These are phyloP conservation scores for Aspergillus nomiae DNA, from an alignment of 2,329 filamentous ascomycete genomes.

Conservation along the genomic window DNA sequence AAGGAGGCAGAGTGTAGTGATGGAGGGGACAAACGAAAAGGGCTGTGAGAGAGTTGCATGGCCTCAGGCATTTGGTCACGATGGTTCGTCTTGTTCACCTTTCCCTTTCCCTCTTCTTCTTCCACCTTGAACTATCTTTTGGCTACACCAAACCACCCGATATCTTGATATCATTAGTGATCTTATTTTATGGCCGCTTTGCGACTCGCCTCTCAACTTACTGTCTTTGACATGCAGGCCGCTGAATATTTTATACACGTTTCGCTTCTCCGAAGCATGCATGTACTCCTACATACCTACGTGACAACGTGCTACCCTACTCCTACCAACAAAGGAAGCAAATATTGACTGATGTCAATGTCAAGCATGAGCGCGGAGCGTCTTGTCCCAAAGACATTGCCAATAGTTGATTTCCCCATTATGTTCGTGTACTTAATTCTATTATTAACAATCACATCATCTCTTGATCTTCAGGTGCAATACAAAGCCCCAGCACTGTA, in stretches of 20 bases:
- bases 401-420: neutral
- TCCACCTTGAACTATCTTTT: neutral
- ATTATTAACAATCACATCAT: slow-evolving; percentile 4
- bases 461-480: neutral
- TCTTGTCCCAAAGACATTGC: neutral
- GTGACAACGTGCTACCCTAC: neutral
- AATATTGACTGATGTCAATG: neutral
- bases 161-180: neutral
- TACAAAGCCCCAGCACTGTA: neutral
- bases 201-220: neutral
- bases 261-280: neutral
- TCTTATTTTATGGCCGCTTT: neutral
- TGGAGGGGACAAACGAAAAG: neutral
- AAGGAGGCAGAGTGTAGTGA: neutral
- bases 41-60: neutral
- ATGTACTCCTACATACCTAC: neutral
- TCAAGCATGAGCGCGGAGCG: neutral
- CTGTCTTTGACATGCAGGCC: neutral
- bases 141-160: neutral
- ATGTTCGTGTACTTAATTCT: slow-evolving; percentile 5
- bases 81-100: neutral
- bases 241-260: neutral
- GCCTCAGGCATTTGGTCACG: neutral
- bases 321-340: neutral
- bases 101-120: neutral